Percentiles rank a stretch among this genome's conserved stretches.
Evolutionary conservation across 306 rosid genomes (phyloP).

Genomic region (Leucaena leucocephala): DNA sequence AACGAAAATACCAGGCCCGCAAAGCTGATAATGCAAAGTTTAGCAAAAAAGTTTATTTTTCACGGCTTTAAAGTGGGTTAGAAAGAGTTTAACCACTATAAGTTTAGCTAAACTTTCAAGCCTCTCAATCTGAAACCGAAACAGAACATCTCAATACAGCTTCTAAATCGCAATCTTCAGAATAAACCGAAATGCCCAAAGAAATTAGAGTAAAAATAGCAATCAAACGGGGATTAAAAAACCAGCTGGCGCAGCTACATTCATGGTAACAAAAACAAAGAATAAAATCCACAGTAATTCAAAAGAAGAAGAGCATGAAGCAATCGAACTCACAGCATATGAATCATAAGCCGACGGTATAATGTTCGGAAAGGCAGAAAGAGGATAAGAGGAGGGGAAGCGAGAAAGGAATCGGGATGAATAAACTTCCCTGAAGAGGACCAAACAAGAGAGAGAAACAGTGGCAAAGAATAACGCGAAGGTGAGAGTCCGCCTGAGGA

Average conservation of each 20-base stretch:
- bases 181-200: constrained; percentile 14
- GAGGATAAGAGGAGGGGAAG: constrained; percentile 45
- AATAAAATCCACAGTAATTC: neutral
- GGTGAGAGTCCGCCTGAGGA: constrained; percentile 40
- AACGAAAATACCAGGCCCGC: neutral
- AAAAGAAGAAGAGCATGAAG: constrained; percentile 17
- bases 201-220: constrained; percentile 23
- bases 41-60: neutral
- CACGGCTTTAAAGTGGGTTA: neutral
- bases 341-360: constrained; percentile 41
- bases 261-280: neutral
- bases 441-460: constrained; percentile 55
- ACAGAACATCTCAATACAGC: constrained; percentile 5
- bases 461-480: constrained; percentile 48
- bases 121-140: neutral
- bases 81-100: neutral
- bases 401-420: constrained; percentile 52
- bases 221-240: constrained; percentile 21
- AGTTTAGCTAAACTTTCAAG: neutral
- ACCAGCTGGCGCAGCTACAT: neutral
- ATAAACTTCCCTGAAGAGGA: constrained; percentile 50
- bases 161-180: neutral
- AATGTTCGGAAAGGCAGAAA: constrained; percentile 37
- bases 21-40: constrained; percentile 24
- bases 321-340: constrained; percentile 47